These are phyloP conservation scores for Lasiodiplodia hormozganensis DNA, from an alignment of 2,329 filamentous ascomycete genomes.

Conservation along the genomic window DNA sequence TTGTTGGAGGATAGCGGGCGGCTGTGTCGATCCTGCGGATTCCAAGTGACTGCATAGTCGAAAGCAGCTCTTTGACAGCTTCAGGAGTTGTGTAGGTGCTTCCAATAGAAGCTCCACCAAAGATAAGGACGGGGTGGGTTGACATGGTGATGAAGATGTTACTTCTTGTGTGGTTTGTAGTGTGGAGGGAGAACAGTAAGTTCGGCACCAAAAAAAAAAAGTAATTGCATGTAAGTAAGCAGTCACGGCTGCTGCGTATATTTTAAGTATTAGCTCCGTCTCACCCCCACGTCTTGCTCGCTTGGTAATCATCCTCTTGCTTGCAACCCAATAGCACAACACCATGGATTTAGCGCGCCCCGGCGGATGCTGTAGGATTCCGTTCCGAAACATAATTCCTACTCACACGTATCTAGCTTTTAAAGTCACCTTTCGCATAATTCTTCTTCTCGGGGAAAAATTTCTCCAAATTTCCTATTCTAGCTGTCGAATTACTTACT, in stretches of 20 bases:
- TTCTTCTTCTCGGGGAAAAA: too few species aligned
- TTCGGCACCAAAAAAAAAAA: neutral
- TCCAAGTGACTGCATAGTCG: neutral
- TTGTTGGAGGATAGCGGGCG: neutral
- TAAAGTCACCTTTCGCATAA: too few species aligned
- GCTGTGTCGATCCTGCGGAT: slow-evolving; percentile 4
- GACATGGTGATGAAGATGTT: neutral
- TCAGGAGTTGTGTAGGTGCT: neutral
- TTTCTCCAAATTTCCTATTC: too few species aligned
- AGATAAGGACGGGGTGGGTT: neutral
- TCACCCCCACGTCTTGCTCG: neutral
- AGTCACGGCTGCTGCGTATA: neutral
- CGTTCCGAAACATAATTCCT: neutral
- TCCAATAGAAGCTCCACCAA: neutral
- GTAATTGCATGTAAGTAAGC: neutral
- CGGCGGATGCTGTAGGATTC: neutral
- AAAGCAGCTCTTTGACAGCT: neutral
- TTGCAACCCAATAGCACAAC: neutral
- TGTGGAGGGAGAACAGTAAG: neutral
- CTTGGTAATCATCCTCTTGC: neutral
- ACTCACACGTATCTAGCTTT: too few species aligned
- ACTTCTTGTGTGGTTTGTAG: neutral
- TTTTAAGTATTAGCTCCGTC: neutral
- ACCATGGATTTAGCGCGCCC: neutral
- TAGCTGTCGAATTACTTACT: too few species aligned